Percentiles rank a stretch among this genome's conserved stretches.
Evolutionary conservation across 202 grass and related monocot species (phyloP).

Genomic region (Setaria italica): DNA sequence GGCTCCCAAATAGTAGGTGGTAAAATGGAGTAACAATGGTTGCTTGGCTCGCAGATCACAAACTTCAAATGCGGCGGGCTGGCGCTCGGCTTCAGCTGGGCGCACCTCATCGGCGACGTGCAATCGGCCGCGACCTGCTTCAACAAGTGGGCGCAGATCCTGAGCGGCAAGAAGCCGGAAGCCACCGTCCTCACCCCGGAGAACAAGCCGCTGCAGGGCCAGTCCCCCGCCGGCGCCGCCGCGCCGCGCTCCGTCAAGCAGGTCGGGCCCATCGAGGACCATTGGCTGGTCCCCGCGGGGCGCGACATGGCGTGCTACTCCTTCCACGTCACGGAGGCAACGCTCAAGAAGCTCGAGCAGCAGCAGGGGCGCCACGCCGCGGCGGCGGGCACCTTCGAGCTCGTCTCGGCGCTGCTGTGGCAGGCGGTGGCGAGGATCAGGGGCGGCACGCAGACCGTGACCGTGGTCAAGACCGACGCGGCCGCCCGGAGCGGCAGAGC

Average conservation of each 20-base stretch:
- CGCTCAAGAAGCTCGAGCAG: constrained; percentile 49
- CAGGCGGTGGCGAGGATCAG: constrained; percentile 71
- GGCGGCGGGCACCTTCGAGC: constrained; percentile 62
- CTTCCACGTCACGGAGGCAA: constrained; percentile 61
- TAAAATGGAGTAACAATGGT: background rate
- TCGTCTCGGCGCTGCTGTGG: constrained; percentile 80
- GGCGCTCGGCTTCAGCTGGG: constrained; percentile 93
- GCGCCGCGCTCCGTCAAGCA: constrained; percentile 64
- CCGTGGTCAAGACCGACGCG: constrained; percentile 55
- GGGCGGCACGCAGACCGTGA: constrained; percentile 50
- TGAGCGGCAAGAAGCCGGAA: constrained; percentile 49
- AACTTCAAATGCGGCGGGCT: constrained; percentile 82
- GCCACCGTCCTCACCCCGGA: constrained; percentile 8
- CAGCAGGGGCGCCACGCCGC: constrained; percentile 8
- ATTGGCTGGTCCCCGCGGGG: constrained; percentile 59
- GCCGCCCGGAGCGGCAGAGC: constrained; percentile 48
- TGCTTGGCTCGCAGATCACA: constrained; percentile 63
- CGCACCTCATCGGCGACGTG: constrained; percentile 86
- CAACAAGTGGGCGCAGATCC: constrained; percentile 77
- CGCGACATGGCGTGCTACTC: constrained; percentile 74
- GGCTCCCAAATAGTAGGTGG: background rate
- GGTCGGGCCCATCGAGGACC: constrained; percentile 68
- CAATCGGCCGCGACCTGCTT: constrained; percentile 63
- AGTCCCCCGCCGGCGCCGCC: background rate
- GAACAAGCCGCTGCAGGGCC: constrained; percentile 13